A percentile compares a stretch with the other conserved stretches of the same genome.
Conservation (phyloP, 2,329 filamentous ascomycete species). For the Celoporthe dispersa region DNA sequence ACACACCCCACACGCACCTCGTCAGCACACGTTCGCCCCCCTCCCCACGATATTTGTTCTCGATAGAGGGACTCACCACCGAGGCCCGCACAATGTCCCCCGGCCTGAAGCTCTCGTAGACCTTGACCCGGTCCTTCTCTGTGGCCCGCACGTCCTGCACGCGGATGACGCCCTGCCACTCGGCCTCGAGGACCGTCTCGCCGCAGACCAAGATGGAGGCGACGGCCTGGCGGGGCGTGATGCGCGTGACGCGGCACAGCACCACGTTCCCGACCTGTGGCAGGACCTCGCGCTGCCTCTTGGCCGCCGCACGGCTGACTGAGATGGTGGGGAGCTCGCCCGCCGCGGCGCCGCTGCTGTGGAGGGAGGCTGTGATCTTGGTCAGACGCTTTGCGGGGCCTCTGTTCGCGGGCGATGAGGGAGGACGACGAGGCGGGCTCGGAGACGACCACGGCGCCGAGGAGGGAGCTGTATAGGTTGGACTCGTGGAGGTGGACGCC, state of each 20-base stretch:
- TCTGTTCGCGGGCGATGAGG: slow-evolving; percentile 33
- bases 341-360: slow-evolving; percentile 38
- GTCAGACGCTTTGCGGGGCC: slow-evolving; percentile 63
- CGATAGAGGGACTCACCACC: slow-evolving; percentile 67
- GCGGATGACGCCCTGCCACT: slow-evolving; percentile 84
- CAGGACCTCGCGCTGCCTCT: slow-evolving; percentile 69
- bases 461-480: slow-evolving; percentile 79
- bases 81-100: slow-evolving; percentile 88
- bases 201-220: slow-evolving; percentile 86
- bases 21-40: background rate
- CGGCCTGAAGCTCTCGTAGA: slow-evolving; percentile 88
- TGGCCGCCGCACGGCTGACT: slow-evolving; percentile 48
- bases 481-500: slow-evolving; percentile 83
- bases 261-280: slow-evolving; percentile 82
- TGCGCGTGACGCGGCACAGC: slow-evolving; percentile 82
- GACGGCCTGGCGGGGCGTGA: slow-evolving; percentile 82
- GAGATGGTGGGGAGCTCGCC: slow-evolving; percentile 58
- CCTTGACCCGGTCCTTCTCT: slow-evolving; percentile 92
- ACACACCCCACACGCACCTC: background rate
- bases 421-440: slow-evolving; percentile 40
- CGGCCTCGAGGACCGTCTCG: slow-evolving; percentile 71
- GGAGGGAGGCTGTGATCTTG: slow-evolving; percentile 49
- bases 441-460: slow-evolving; percentile 68
- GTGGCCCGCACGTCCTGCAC: slow-evolving; percentile 92
- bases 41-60: no score